phyloP scores from a whole-genome alignment of 768 basidiomycete species.

The Suillus spraguei region DNA sequence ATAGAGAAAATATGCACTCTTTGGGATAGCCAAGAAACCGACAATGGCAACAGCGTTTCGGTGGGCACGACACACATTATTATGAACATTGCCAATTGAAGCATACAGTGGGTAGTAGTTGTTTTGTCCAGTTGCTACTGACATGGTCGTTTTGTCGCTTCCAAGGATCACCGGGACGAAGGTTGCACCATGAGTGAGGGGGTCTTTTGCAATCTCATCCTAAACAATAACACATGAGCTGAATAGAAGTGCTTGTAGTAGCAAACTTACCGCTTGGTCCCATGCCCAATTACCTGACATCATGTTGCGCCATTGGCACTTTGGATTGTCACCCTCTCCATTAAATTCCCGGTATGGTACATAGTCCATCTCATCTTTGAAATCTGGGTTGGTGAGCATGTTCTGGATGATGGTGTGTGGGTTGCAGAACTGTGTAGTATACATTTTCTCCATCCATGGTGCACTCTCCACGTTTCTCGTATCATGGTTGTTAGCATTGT shows the following conservation, averaged over 20 bases:
- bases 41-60: conserved; percentile 18
- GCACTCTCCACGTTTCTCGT: too few species aligned
- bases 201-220: conserved; percentile 28
- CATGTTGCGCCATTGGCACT: background rate
- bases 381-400: conserved; percentile 26
- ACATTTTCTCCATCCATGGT: conserved; percentile 29
- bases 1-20: conserved; percentile 19
- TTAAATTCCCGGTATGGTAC: conserved; percentile 10
- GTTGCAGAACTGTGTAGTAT: conserved; percentile 30
- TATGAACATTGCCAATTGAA: conserved; percentile 22
- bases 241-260: background rate
- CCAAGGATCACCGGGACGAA: conserved; percentile 25
- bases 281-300: conserved; percentile 21
- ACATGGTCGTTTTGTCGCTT: conserved; percentile 30
- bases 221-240: conserved; percentile 4
- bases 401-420: conserved; percentile 20
- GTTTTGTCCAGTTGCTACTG: conserved; percentile 26
- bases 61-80: conserved; percentile 24
- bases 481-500: conserved; percentile 8
- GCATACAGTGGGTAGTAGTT: conserved; percentile 30
- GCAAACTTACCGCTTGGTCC: background rate
- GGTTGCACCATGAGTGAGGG: conserved; percentile 15
- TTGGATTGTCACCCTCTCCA: background rate
- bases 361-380: conserved; percentile 22
- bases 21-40: conserved; percentile 29